Evolutionary conservation across 192 early-diverging fungal genomes (phyloP).

Genomic region (Diversispora eburnea): DNA sequence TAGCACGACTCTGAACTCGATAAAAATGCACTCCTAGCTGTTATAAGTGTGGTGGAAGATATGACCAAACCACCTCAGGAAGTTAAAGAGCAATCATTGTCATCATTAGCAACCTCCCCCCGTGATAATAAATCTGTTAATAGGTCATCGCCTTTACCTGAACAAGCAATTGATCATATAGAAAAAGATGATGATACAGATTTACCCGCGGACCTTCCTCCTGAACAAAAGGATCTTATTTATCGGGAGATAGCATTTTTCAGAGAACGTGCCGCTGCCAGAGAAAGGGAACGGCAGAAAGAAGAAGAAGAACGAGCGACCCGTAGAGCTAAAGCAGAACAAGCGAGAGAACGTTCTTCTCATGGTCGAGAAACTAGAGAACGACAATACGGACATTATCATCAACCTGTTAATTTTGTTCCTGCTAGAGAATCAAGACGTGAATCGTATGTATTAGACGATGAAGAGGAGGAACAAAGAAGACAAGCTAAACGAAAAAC

Average conservation of each 20-base stretch:
- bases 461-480: slow-evolving; percentile 40
- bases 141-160: slow-evolving; percentile 19
- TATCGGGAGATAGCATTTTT: slow-evolving; percentile 59
- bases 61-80: slow-evolving; percentile 36
- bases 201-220: slow-evolving; percentile 45
- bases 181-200: slow-evolving; percentile 43
- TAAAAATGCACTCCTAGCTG: slow-evolving; percentile 42
- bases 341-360: slow-evolving; percentile 29
- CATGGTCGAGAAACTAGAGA: slow-evolving; percentile 37
- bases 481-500: slow-evolving; percentile 44
- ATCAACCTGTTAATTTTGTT: slow-evolving; percentile 41
- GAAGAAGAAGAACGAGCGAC: slow-evolving; percentile 47
- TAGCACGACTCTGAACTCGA: slow-evolving; percentile 49
- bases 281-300: slow-evolving; percentile 49
- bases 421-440: slow-evolving; percentile 38
- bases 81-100: not conserved
- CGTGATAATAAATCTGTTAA: slow-evolving; percentile 7
- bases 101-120: slow-evolving; percentile 19
- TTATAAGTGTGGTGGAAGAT: slow-evolving; percentile 43
- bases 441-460: slow-evolving; percentile 32
- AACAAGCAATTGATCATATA: slow-evolving; percentile 14
- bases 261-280: slow-evolving; percentile 55
- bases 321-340: slow-evolving; percentile 26
- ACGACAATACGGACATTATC: slow-evolving; percentile 20
- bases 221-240: slow-evolving; percentile 57